Percentiles rank a stretch among this genome's conserved stretches.
phyloP scores from a whole-genome alignment of 345 rosid species.

The Arabidopsis suecica region DNA sequence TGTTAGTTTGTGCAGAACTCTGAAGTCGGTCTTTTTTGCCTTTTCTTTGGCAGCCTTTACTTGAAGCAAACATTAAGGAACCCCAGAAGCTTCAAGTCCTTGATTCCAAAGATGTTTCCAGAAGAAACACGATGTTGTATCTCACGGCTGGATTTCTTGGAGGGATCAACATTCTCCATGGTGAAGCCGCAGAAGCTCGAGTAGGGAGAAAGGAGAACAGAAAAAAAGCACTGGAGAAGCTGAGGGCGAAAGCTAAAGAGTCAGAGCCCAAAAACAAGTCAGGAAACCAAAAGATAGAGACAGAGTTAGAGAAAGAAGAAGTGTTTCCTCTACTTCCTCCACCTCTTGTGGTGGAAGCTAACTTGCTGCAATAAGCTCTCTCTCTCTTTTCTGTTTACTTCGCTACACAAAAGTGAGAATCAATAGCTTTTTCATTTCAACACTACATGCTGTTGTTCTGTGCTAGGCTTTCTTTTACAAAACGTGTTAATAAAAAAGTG shows the following conservation, averaged over 20 bases:
- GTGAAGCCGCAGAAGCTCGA: conserved; percentile 61
- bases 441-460: conserved; percentile 2
- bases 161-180: conserved; percentile 37
- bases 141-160: conserved; percentile 45
- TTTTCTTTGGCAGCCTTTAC: conserved; percentile 27
- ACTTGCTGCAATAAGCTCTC: background rate
- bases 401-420: conserved; percentile 16
- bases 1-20: conserved; percentile 6
- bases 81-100: conserved; percentile 25
- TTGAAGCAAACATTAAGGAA: conserved; percentile 39
- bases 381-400: background rate
- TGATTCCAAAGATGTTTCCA: conserved; percentile 38
- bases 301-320: conserved; percentile 18
- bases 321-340: conserved; percentile 37
- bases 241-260: conserved; percentile 48
- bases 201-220: conserved; percentile 50
- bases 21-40: background rate
- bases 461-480: conserved; percentile 14
- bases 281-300: conserved; percentile 25
- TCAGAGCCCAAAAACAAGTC: conserved; percentile 38
- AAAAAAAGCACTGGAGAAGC: conserved; percentile 53
- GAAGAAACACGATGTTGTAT: conserved; percentile 53
- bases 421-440: conserved; percentile 23
- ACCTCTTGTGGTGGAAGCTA: conserved; percentile 48
- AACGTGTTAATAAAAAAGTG: background rate